A percentile compares a stretch with the other conserved stretches of the same genome.
phyloP scores from a whole-genome alignment of 441 rosid species.

The Dalechampia spathulata region DNA sequence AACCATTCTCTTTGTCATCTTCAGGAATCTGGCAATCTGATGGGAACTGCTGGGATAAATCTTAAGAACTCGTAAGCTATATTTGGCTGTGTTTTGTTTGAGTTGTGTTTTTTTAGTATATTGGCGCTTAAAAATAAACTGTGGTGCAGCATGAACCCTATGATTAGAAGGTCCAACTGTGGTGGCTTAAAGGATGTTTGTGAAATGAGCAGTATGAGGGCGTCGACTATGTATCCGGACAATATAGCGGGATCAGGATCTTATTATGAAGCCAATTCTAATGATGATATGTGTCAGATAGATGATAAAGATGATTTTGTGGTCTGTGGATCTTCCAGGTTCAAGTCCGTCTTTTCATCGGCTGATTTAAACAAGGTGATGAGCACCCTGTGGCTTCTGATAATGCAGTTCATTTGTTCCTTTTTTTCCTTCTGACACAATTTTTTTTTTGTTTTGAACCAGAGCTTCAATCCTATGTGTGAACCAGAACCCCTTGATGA shows the following conservation, averaged over 20 bases:
- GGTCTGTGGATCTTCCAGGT: slow-evolving; percentile 36
- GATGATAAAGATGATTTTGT: slow-evolving; percentile 69
- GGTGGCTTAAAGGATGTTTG: slow-evolving; percentile 48
- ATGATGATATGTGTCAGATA: slow-evolving; percentile 75
- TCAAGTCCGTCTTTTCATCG: slow-evolving; percentile 44
- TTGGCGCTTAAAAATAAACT: slow-evolving; percentile 17
- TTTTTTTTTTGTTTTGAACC: slow-evolving; percentile 24
- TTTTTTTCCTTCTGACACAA: slow-evolving; percentile 10
- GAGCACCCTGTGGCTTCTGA: slow-evolving; percentile 4
- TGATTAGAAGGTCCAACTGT: slow-evolving; percentile 32
- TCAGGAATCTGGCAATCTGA: slow-evolving; percentile 41
- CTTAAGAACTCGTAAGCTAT: slow-evolving; percentile 24
- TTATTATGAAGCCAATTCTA: slow-evolving; percentile 22
- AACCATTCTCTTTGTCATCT: slow-evolving; percentile 3
- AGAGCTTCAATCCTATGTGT: slow-evolving; percentile 89
- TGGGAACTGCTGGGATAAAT: slow-evolving; percentile 34
- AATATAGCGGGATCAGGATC: slow-evolving; percentile 24
- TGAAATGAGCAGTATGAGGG: slow-evolving; percentile 52
- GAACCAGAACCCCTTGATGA: too few species aligned
- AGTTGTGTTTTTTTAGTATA: slow-evolving; percentile 10
- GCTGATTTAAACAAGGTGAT: slow-evolving; percentile 66
- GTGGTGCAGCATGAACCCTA: slow-evolving; percentile 40
- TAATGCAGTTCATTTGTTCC: slow-evolving; percentile 9
- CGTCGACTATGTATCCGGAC: slow-evolving; percentile 37
- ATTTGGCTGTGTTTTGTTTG: slow-evolving; percentile 18